Conservation (phyloP, 495 filamentous ascomycete species). For the Cercophora newfieldiana region DNA sequence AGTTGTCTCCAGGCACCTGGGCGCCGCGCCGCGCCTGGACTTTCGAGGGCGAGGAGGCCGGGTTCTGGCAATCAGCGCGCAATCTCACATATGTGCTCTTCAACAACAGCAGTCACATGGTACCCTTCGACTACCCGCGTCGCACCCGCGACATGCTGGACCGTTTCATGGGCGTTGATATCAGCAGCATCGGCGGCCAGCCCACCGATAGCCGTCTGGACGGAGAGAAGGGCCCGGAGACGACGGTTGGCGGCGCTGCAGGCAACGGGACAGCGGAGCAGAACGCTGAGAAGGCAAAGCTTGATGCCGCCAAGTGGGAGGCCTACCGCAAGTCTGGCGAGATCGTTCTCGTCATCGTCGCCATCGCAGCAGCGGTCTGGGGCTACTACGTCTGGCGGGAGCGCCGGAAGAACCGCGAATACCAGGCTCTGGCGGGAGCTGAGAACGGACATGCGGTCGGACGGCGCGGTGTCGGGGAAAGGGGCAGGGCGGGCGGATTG, state of each 20-base stretch:
- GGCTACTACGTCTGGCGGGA: slow-evolving; percentile 84
- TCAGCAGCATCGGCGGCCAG: slow-evolving; percentile 80
- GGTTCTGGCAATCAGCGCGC: slow-evolving; percentile 89
- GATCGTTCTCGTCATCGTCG: slow-evolving; percentile 82
- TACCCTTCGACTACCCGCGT: slow-evolving; percentile 88
- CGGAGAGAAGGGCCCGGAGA: slow-evolving; percentile 83
- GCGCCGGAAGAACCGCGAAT: slow-evolving; percentile 57
- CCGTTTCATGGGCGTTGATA: slow-evolving; percentile 92
- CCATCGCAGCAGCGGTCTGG: slow-evolving; percentile 74
- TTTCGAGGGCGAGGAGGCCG: slow-evolving; percentile 87
- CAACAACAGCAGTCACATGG: slow-evolving; percentile 96
- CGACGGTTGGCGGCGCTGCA: slow-evolving; percentile 72
- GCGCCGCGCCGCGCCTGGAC: slow-evolving; percentile 91
- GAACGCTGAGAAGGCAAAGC: slow-evolving; percentile 67
- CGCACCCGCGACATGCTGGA: slow-evolving; percentile 95
- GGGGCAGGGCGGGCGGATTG: slow-evolving; percentile 36
- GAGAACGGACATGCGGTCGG: slow-evolving; percentile 31
- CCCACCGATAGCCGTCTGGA: slow-evolving; percentile 87
- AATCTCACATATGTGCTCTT: slow-evolving; percentile 95
- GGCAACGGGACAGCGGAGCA: slow-evolving; percentile 76
- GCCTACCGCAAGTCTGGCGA: slow-evolving; percentile 93
- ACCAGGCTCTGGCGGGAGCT: slow-evolving; percentile 50
- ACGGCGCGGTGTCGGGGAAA: slow-evolving; percentile 22
- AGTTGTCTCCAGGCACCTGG: slow-evolving; percentile 84
- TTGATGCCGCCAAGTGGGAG: slow-evolving; percentile 85